Percentiles rank a stretch among this genome's conserved stretches.
These are phyloP conservation scores for Dalechampia spathulata DNA, from an alignment of 441 rosid species.

Conservation along the genomic window DNA sequence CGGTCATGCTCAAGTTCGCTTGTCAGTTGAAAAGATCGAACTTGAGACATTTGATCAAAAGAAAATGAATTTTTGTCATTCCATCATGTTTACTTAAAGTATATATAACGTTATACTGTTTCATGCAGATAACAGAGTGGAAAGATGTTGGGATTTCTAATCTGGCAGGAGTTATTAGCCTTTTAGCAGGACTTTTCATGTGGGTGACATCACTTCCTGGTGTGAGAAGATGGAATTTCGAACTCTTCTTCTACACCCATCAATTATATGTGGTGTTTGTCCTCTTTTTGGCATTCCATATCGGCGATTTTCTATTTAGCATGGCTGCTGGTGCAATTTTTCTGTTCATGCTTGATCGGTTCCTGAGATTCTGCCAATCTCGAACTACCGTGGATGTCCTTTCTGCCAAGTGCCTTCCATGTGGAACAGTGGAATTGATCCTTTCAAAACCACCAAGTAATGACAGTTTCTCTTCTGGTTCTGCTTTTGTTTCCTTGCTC, in stretches of 20 bases:
- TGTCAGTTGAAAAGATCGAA: too few species aligned
- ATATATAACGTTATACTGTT: too few species aligned
- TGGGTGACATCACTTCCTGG: conserved; percentile 41
- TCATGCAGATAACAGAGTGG: conserved; percentile 50
- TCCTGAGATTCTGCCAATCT: conserved; percentile 51
- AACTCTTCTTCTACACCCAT: conserved; percentile 58
- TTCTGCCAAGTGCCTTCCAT: conserved; percentile 46
- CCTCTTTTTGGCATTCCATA: conserved; percentile 45
- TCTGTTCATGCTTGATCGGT: conserved; percentile 53
- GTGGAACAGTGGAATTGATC: conserved; percentile 41
- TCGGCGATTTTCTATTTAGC: conserved; percentile 42
- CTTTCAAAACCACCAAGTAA: conserved; percentile 41
- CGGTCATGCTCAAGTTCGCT: too few species aligned
- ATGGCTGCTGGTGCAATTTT: conserved; percentile 47
- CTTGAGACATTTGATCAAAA: too few species aligned
- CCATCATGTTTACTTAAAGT: too few species aligned
- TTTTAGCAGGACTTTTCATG: conserved; percentile 36
- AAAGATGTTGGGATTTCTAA: conserved; percentile 30
- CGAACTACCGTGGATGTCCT: conserved; percentile 31
- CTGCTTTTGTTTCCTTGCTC: conserved; percentile 1
- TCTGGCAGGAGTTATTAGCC: conserved; percentile 44
- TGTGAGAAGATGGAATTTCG: conserved; percentile 43
- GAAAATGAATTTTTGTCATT: too few species aligned
- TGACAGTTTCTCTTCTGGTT: conserved; percentile 1
- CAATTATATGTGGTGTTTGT: conserved; percentile 45